These are phyloP conservation scores for Microcera coccophila DNA, from an alignment of 2,329 filamentous ascomycete species.

Conservation along the genomic window DNA sequence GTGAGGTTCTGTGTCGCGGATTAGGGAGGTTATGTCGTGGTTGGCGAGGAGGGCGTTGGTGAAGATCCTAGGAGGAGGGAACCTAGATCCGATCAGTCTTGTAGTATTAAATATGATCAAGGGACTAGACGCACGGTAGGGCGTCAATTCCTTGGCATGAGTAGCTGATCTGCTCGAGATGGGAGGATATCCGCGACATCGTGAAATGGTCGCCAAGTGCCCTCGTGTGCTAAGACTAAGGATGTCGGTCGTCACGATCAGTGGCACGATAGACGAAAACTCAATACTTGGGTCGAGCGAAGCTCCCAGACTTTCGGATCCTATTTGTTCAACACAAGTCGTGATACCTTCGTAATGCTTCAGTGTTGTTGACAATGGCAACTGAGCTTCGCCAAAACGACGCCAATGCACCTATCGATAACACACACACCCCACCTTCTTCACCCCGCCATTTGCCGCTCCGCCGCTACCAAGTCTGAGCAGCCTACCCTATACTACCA, in stretches of 20 bases:
- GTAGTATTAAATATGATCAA: background rate
- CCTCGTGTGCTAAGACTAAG: no score
- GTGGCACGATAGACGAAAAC: no score
- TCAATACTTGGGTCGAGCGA: no score
- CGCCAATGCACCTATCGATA: background rate
- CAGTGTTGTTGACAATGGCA: background rate
- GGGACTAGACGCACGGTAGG: conserved; percentile 57
- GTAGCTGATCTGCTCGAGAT: conserved; percentile 72
- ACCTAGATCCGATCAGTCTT: conserved; percentile 48
- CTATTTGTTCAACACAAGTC: no score
- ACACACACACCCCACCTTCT: background rate
- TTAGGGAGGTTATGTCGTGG: conserved; percentile 89
- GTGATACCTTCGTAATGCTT: no score
- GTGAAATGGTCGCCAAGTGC: no score
- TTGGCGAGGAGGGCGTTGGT: conserved; percentile 85
- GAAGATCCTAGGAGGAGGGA: conserved; percentile 89
- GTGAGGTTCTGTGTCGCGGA: conserved; percentile 91
- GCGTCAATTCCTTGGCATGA: conserved; percentile 74
- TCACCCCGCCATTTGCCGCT: background rate
- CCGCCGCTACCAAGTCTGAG: background rate
- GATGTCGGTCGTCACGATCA: no score
- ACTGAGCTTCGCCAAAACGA: background rate
- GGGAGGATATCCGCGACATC: conserved; percentile 67
- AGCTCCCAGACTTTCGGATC: no score
- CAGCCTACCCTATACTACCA: background rate